Percentiles rank a stretch among this genome's conserved stretches.
Conservation (phyloP, 768 basidiomycete species). For the Clavulina sp. region DNA sequence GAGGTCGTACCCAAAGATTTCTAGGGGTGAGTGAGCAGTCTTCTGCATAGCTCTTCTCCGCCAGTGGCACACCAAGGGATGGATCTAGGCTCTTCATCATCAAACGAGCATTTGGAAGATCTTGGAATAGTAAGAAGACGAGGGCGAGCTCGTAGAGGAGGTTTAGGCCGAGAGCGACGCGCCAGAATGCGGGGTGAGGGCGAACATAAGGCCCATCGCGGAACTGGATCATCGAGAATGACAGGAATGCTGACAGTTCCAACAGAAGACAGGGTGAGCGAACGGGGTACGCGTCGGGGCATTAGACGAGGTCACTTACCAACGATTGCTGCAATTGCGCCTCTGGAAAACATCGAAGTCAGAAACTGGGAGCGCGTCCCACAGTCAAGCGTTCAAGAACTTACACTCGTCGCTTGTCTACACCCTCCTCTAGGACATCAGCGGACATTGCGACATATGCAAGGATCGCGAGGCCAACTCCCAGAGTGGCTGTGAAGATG, state of each 20-base stretch:
- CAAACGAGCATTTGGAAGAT: slow-evolving; percentile 51
- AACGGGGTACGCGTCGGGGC: slow-evolving; percentile 31
- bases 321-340: too few relatives aligned
- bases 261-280: slow-evolving; percentile 54
- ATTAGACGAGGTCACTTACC: too few relatives aligned
- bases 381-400: slow-evolving; percentile 16
- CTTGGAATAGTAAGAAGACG: slow-evolving; percentile 76
- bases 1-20: slow-evolving; percentile 44
- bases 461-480: slow-evolving; percentile 40
- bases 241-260: slow-evolving; percentile 63
- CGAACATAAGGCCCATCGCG: slow-evolving; percentile 80
- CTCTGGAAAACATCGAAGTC: too few relatives aligned
- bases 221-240: slow-evolving; percentile 76
- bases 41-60: slow-evolving; percentile 77
- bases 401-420: slow-evolving; percentile 66
- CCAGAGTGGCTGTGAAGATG: background rate
- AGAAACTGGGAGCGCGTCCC: slow-evolving; percentile 5
- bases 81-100: slow-evolving; percentile 74
- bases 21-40: slow-evolving; percentile 45
- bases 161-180: slow-evolving; percentile 61
- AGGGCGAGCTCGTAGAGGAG: slow-evolving; percentile 66
- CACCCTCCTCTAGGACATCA: slow-evolving; percentile 69
- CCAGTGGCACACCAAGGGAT: slow-evolving; percentile 48
- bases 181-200: slow-evolving; percentile 75
- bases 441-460: slow-evolving; percentile 72